Evolutionary conservation across 2,329 filamentous ascomycete species (phyloP), one percentile per base, ranked within the genome.

Genomic region (Ascochyta rabiei): DNA sequence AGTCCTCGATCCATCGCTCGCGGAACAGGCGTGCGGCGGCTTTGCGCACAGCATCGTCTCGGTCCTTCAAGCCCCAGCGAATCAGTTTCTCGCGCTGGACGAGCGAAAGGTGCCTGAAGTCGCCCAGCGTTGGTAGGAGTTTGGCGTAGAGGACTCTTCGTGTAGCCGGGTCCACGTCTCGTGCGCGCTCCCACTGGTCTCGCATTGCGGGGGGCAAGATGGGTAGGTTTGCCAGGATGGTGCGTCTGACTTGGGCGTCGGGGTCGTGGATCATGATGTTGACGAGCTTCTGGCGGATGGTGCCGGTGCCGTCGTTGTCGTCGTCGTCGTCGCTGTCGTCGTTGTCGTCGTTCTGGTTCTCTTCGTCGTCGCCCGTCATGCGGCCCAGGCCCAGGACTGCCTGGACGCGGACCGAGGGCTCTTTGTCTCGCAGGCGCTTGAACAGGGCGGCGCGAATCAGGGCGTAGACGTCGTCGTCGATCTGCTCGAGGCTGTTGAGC

Each of bases 1-100:
- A 97, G 69, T 98, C 91, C 70, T 98, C 93, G 57, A 99, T 93
- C 95, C 95, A 99, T n/a, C 91, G 86, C 70, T 97, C 93, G 57
- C 89, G 87, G 78, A 99, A 99, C 6, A 98, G 81, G 40, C 90
- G 88, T 7, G 90, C 91, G 3, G 95, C 90, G 8, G 93, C 93
- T 73, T 96, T 96, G 47, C 93, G 87, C 12, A 99, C 95, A 64
- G 89, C 91, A 63, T 98, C 93, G 63, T 99, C 95, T 74, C 95
- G 86, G 73, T 99, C 95, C 34, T 93, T 87, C 35, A 99, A 80
- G 45, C 95, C 95, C 95, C 95, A 99, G 34, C 95, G 86, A 24
- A 99, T 83, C 28, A 99, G 82, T 75, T 98, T 98, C 76, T 99
- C 95, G 70, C 95, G 84, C 87, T 98, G 96, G 1, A 90, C 91